Base-by-base conservation (phyloP, 2,329 filamentous ascomycete genomes). In the Pseudogymnoascus sp. region DNA sequence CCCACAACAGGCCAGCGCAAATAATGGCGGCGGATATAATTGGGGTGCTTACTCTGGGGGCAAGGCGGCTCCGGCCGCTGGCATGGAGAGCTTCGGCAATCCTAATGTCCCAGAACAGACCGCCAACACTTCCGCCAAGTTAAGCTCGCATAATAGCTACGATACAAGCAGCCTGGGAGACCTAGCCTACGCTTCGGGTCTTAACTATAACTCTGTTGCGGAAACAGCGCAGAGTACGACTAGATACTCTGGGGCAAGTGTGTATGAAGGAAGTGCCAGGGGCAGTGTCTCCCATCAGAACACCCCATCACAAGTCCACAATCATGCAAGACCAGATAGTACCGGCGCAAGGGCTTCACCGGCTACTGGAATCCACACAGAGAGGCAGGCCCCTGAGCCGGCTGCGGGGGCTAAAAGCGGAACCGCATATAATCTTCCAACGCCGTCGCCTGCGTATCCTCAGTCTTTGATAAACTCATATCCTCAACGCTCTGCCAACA, bases 81-180 rank as follows among this genome's bases (percentile, higher is more conserved):
- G 36, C 36, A 39, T 39, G 33, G 36, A 39, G 10, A 59, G 55
- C 25, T 59, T 59, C 25, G n/a, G 15, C 25, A 29, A 39, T 36
- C 15, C 36, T 15, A 15, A 29, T 36, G 31, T 59, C 15, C 33
- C 36, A 3, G 31, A 52, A 31, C 45, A 31, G 31, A 52, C 45
- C 45, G 25, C n/a, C 25, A 52, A 5, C 9, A 31, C 39, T 45
- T n/a, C 42, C 39, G 15, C 45, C 37, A 62, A 37, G 25, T 39
- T 25, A 29, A 39, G 18, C 18, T n/a, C 31, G 9, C 25, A 58
- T 6, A 40, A 59, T 15, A 39, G 4, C 29, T 36, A 62, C 18
- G 61, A 62, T 48, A 60, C 61, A 33, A 45, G n/a, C 37, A 12
- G 21, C n/a, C 58, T 52, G 29, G 61, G 61, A 48, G 60, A 45